Evolutionary conservation across 768 basidiomycete species (phyloP).

Genomic region (Pulveroboletus sp.): DNA sequence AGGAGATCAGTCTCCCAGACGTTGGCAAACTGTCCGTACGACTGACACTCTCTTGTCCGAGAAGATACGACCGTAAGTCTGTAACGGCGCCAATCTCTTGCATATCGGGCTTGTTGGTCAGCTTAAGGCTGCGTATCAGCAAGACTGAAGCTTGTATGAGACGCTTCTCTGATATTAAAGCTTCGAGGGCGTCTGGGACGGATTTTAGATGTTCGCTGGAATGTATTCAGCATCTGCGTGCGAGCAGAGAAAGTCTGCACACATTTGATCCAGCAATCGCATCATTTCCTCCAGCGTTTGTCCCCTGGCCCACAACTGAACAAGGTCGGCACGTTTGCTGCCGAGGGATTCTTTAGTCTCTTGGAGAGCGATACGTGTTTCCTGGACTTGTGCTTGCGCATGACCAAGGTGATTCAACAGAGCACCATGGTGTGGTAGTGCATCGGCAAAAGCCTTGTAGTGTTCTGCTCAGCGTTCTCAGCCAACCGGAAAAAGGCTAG

Average conservation of each 20-base stretch:
- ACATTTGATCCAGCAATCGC: constrained; percentile 93
- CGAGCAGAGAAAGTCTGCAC: constrained; percentile 26
- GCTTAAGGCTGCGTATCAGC: constrained; percentile 82
- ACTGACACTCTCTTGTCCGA: constrained; percentile 81
- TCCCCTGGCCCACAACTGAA: constrained; percentile 83
- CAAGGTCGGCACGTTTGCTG: constrained; percentile 82
- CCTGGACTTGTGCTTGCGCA: constrained; percentile 70
- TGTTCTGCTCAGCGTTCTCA: constrained; percentile 52
- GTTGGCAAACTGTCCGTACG: background rate
- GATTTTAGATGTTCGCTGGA: constrained; percentile 82
- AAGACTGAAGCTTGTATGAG: constrained; percentile 85
- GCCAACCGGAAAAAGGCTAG: background rate
- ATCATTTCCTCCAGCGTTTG: constrained; percentile 96
- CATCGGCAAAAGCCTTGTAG: constrained; percentile 93
- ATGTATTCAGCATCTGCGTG: constrained; percentile 15
- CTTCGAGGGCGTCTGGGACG: constrained; percentile 88
- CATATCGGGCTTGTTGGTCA: constrained; percentile 90
- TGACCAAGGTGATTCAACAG: constrained; percentile 67
- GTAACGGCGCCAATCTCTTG: constrained; percentile 91
- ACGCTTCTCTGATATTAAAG: constrained; percentile 93
- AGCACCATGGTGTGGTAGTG: constrained; percentile 84
- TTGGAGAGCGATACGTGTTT: constrained; percentile 63
- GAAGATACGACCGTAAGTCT: constrained; percentile 81
- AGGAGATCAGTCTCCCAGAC: constrained; percentile 7
- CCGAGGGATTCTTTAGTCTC: constrained; percentile 79